These are phyloP conservation scores for Podila epicladia DNA, from an alignment of 192 early-diverging fungal genomes.

Conservation along the genomic window DNA sequence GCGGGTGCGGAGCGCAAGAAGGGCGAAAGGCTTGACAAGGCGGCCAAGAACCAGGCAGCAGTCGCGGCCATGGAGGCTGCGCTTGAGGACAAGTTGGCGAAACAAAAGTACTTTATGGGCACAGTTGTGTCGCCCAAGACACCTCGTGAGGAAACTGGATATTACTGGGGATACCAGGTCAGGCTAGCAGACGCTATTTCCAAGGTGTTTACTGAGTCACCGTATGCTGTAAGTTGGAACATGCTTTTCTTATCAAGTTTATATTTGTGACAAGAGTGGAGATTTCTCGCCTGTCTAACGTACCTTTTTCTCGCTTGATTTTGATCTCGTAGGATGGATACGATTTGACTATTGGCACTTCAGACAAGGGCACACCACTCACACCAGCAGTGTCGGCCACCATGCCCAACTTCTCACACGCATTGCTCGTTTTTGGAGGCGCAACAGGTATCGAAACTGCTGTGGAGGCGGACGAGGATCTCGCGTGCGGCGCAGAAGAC, in stretches of 20 bases:
- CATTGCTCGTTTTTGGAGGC: conserved; percentile 76
- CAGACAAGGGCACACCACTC: conserved; percentile 50
- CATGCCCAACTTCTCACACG: conserved; percentile 53
- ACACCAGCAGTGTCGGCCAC: conserved; percentile 12
- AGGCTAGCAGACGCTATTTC: conserved; percentile 66
- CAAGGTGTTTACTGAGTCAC: conserved; percentile 67
- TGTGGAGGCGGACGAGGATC: conserved; percentile 68
- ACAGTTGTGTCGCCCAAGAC: conserved; percentile 66
- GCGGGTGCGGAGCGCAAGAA: conserved; percentile 37
- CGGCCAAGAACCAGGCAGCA: conserved; percentile 28
- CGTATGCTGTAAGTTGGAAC: conserved; percentile 54
- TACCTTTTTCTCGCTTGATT: background rate
- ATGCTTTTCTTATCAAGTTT: background rate
- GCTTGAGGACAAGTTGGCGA: conserved; percentile 24
- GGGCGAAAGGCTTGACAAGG: conserved; percentile 31
- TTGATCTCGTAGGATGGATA: conserved; percentile 60
- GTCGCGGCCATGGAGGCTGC: conserved; percentile 43
- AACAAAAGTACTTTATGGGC: conserved; percentile 57
- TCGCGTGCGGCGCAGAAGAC: conserved; percentile 64
- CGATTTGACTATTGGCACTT: conserved; percentile 72
- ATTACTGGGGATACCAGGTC: conserved; percentile 79
- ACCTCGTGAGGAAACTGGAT: conserved; percentile 66
- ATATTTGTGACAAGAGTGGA: too few relatives aligned
- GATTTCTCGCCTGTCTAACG: too few relatives aligned
- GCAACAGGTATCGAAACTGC: conserved; percentile 71